Evolutionary conservation across 306 rosid genomes (phyloP), one percentile per base, ranked within the genome.

Genomic region (Luffa acutangula): DNA sequence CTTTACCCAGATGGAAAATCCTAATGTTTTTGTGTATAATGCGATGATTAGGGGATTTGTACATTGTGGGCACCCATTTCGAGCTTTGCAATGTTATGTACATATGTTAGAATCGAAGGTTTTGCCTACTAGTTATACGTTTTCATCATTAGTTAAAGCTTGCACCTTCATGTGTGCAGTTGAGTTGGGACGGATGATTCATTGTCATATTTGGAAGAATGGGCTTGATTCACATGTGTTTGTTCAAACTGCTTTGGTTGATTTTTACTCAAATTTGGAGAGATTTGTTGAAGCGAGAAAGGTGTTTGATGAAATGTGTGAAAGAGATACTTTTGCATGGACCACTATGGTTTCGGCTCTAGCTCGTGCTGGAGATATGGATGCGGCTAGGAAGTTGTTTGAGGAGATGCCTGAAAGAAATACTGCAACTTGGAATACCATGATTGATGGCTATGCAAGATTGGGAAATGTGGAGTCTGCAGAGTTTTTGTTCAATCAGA

Each of bases 361-460:
- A 31, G 83, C 78, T 37, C 89, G 88, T 17, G 84, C 78, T 31
- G 81, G 84, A 75, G 91, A 92, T 42, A 85, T 89, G 89, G 42
- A 1, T 67, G 86, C 89, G 14, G 94, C 98, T 0, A 82, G 69
- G 58, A 78, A 48, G 3, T 51, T 87, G 77, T 92, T 94, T 75
- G 90, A 89, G 76, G 84, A 77, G 52, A 89, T 92, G 90, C 85
- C 86, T 60, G 88, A 86, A 36, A 90, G 76, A n/a, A 88, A 85
- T 13, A 73, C 84, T 42, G 90, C 88, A 66, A 86, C 94, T 0
- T 88, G 93, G 96, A 94, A 92, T 59, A 79, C 91, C 59, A 85
- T 90, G 89, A 89, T 94, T 49, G 91, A 92, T 49, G 98, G 92
- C n/a, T 88, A 88, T 56, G 89, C 87, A 1, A 90, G 89, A 82